Base-by-base conservation (phyloP, 306 rosid genomes). In the Albizia julibrissin region DNA sequence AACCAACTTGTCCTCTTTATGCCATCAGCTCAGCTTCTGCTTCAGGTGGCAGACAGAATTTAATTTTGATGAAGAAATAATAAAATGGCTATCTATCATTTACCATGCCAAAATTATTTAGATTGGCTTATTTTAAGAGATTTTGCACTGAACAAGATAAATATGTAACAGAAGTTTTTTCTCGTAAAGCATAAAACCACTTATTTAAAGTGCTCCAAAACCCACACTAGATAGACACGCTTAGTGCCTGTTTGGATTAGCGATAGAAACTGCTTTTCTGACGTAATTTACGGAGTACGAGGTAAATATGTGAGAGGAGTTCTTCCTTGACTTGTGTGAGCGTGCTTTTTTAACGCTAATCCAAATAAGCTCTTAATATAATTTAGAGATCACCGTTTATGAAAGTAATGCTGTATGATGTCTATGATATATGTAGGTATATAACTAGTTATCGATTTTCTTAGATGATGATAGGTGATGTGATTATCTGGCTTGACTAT, bases 341-440 rank as follows among this genome's bases (percentile, higher is more conserved):
- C n/a, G n/a, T n/a, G n/a, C n/a, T n/a, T n/a, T n/a, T n/a, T n/a
- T n/a, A n/a, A n/a, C n/a, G n/a, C n/a, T n/a, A n/a, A n/a, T n/a
- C n/a, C n/a, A n/a, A n/a, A n/a, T n/a, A n/a, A n/a, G n/a, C n/a
- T n/a, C n/a, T n/a, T n/a, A n/a, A n/a, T n/a, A 43, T 74, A 42
- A 74, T 79, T 69, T 70, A 67, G 27, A 74, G 69, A 79, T 33
- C 33, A 62, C 34, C 37, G 10, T 67, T 68, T 12, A 5, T 10
- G 74, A 33, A 40, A 74, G 58, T 6, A 47, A 18, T 59, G 74
- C 8, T 24, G 73, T 31, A 73, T 43, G 68, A 24, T 33, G 47
- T 22, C 14, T 33, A 27, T 79, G 19, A 65, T 26, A 49, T 59
- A 67, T 56, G 14, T 34, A 33, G 71, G 42, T 37, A 58, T 19